phyloP scores from a whole-genome alignment of 2,329 filamentous ascomycete species.

The Fonsecaea nubica region DNA sequence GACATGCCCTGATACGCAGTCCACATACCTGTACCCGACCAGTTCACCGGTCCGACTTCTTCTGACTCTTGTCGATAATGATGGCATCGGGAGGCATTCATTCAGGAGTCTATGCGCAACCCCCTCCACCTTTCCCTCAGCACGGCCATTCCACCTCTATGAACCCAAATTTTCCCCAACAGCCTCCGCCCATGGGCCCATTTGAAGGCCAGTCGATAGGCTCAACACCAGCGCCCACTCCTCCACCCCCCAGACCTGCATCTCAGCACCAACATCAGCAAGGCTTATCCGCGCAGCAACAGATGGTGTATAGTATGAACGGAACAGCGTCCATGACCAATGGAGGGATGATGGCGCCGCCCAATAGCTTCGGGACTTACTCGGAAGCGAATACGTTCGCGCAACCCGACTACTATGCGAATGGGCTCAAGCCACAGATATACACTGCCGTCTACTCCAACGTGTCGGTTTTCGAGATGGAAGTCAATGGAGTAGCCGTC shows the following conservation, averaged over 20 bases:
- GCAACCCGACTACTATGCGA: slow-evolving; percentile 36
- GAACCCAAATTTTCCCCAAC: slow-evolving; percentile 47
- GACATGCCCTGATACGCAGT: slow-evolving; percentile 30
- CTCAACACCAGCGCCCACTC: slow-evolving; percentile 54
- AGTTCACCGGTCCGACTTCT: background rate
- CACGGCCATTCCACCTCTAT: slow-evolving; percentile 40
- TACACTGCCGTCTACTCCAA: slow-evolving; percentile 85
- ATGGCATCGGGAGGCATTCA: slow-evolving; percentile 36
- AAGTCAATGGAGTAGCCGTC: slow-evolving; percentile 88
- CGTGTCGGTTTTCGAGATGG: slow-evolving; percentile 98
- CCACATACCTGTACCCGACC: slow-evolving; percentile 10
- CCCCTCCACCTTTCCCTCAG: slow-evolving; percentile 39
- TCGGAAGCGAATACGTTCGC: slow-evolving; percentile 51
- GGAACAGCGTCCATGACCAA: slow-evolving; percentile 32
- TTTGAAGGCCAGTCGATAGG: slow-evolving; percentile 55
- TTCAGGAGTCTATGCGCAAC: slow-evolving; percentile 36
- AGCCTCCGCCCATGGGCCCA: slow-evolving; percentile 47
- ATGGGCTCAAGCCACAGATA: slow-evolving; percentile 50
- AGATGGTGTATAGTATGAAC: slow-evolving; percentile 38
- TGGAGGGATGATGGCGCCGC: slow-evolving; percentile 44
- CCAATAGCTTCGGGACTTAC: slow-evolving; percentile 48
- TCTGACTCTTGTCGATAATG: slow-evolving; percentile 13
- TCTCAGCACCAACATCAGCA: slow-evolving; percentile 47
- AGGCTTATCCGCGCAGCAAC: slow-evolving; percentile 50
- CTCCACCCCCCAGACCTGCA: slow-evolving; percentile 47